Evolutionary conservation across 805 yeast species (phyloP).

Genomic region (Ogataea wickerhamii): DNA sequence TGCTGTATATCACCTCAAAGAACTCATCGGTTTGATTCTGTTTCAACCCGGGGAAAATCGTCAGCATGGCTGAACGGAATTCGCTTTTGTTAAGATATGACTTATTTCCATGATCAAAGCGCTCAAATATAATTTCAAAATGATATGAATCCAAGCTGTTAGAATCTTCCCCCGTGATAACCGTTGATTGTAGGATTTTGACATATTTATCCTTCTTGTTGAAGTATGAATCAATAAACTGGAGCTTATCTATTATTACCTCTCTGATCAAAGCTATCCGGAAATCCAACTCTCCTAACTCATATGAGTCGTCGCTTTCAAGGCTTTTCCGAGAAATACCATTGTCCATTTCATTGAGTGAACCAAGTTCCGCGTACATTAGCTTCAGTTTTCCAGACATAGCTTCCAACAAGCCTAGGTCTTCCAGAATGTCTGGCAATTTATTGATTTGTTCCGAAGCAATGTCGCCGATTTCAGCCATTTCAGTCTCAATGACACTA

Average conservation of each 20-base stretch:
- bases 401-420: slow-evolving; percentile 33
- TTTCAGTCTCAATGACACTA: slow-evolving; percentile 18
- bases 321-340: no score
- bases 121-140: slow-evolving; percentile 42
- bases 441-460: slow-evolving; percentile 36
- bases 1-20: slow-evolving; percentile 31
- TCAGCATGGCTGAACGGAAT: slow-evolving; percentile 41
- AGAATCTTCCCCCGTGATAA: slow-evolving; percentile 2
- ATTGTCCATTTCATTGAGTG: slow-evolving; percentile 5
- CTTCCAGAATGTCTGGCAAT: slow-evolving; percentile 33
- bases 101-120: slow-evolving; percentile 35
- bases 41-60: slow-evolving; percentile 36
- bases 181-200: slow-evolving; percentile 13
- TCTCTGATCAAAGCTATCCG: slow-evolving; percentile 36
- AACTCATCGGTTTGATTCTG: slow-evolving; percentile 36
- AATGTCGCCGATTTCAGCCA: slow-evolving; percentile 24
- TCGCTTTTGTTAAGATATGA: slow-evolving; percentile 38
- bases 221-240: slow-evolving; percentile 41
- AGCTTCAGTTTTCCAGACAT: slow-evolving; percentile 25
- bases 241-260: slow-evolving; percentile 36
- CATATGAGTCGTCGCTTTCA: not conserved
- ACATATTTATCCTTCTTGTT: slow-evolving; percentile 22
- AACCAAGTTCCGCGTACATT: slow-evolving; percentile 12
- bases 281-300: slow-evolving; percentile 35
- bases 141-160: slow-evolving; percentile 30